Conservation (phyloP, 2,329 filamentous ascomycete species). For the Aspergillaceae sp. region DNA sequence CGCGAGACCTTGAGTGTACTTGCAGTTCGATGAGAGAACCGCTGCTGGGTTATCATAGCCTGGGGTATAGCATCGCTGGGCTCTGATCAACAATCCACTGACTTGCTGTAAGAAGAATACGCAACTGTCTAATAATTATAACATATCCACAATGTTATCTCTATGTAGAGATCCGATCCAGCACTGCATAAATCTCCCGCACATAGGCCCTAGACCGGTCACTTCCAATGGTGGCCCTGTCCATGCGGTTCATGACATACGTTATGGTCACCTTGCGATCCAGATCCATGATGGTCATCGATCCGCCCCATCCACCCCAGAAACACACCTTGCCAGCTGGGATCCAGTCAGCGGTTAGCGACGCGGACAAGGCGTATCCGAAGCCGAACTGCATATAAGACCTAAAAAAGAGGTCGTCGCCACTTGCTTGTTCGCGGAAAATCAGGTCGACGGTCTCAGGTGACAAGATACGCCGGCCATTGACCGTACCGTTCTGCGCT, state of each 20-base stretch:
- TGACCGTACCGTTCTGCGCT: slow-evolving; percentile 23
- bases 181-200: slow-evolving; percentile 22
- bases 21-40: too few relatives aligned
- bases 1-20: background rate
- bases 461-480: slow-evolving; percentile 32
- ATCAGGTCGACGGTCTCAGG: slow-evolving; percentile 37
- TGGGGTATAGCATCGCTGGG: too few relatives aligned
- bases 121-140: too few relatives aligned
- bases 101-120: background rate
- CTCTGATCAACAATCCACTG: too few relatives aligned
- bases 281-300: slow-evolving; percentile 37
- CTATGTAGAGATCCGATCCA: background rate
- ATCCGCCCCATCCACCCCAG: slow-evolving; percentile 43
- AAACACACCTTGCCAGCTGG: slow-evolving; percentile 28
- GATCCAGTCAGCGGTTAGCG: slow-evolving; percentile 15
- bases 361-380: slow-evolving; percentile 32
- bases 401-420: slow-evolving; percentile 34
- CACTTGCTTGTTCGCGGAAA: slow-evolving; percentile 37
- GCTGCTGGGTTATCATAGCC: too few relatives aligned
- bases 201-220: slow-evolving; percentile 21
- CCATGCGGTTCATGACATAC: slow-evolving; percentile 43
- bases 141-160: background rate
- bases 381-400: slow-evolving; percentile 34
- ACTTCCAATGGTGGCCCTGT: slow-evolving; percentile 20
- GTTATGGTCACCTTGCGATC: slow-evolving; percentile 35